Evolutionary conservation across 148 eudicot genomes (phyloP), one percentile per base, ranked within the genome.

Genomic region (Euryodendron excelsum): DNA sequence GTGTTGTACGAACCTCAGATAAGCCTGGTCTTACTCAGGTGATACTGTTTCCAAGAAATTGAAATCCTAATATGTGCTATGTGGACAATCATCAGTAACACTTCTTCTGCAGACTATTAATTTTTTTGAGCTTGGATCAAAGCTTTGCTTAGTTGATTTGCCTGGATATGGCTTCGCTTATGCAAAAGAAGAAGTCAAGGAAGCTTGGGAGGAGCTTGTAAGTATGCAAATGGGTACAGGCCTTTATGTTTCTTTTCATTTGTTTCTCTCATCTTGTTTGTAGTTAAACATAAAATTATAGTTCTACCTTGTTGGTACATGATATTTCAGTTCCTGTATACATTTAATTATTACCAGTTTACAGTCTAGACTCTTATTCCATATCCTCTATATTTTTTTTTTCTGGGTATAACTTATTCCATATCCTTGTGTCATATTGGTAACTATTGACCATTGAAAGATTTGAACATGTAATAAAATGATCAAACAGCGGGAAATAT

Each of bases 11-110:
- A 53, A 95, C 97, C 50, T 95, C 98, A 15, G 98, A 95, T 85
- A 95, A 95, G 87, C 98, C 98, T 73, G 98, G 98, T 48, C 98
- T 83, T 71, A 95, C 98, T 70, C 98, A 93, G 98, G 98, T 94
- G 76, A 78, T 41, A 12, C 64, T 77, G 34, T 82, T 68, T 77
- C 28, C 79, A 30, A 14, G 47, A 52, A 60, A 76, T 13, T 33
- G 41, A 66, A 73, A 44, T 78, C 53, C 56, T 52, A 47, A 48
- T 12, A 53, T 64, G 30, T 60, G 52, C 77, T 15, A 36, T 64
- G 21, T 80, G 77, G 47, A 62, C 56, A 33, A 60, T 47, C 44
- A 77, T 59, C 53, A 68, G 9, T 66, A 64, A 44, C 61, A 70
- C 76, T 62, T 74, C 74, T 81, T 81, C 39, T 87, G 91, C 89